phyloP scores from a whole-genome alignment of 768 basidiomycete genomes.

The Hirschioporus abietinus region DNA sequence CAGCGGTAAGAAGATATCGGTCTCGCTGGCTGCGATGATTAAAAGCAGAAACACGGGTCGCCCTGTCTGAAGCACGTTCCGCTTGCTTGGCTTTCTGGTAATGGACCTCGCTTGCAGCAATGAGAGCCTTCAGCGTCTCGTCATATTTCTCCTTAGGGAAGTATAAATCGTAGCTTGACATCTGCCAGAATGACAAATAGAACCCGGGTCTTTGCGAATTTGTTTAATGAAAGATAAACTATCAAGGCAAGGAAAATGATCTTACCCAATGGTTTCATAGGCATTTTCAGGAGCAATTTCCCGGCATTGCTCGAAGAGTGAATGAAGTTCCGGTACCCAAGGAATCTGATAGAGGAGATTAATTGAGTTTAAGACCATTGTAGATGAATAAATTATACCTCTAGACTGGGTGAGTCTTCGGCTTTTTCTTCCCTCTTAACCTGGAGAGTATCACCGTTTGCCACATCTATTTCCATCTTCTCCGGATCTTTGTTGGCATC shows the following conservation, averaged over 20 bases:
- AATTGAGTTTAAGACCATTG: neutral
- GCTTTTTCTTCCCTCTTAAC: neutral
- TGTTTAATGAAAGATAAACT: constrained; percentile 4
- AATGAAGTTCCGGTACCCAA: constrained; percentile 73
- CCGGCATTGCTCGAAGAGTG: constrained; percentile 71
- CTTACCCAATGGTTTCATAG: constrained; percentile 68
- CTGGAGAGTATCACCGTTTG: neutral
- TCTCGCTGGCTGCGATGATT: constrained; percentile 60
- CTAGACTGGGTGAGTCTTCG: constrained; percentile 23
- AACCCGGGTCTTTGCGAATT: constrained; percentile 66
- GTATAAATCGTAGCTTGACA: constrained; percentile 84
- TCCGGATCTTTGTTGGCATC: neutral
- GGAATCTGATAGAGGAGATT: constrained; percentile 41
- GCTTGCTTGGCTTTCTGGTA: constrained; percentile 56
- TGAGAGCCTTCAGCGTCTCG: constrained; percentile 61
- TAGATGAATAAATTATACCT: constrained; percentile 28
- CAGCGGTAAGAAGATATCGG: constrained; percentile 53
- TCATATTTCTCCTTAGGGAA: constrained; percentile 77
- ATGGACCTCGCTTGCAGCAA: constrained; percentile 61
- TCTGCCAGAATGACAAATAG: constrained; percentile 95
- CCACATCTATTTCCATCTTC: neutral
- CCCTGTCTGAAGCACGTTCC: constrained; percentile 67
- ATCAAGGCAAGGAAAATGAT: constrained; percentile 8
- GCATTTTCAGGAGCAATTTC: constrained; percentile 64
- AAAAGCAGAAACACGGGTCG: constrained; percentile 49